Evolutionary conservation across 805 yeast genomes (phyloP).

Genomic region (Kluyveromyces starmeri): DNA sequence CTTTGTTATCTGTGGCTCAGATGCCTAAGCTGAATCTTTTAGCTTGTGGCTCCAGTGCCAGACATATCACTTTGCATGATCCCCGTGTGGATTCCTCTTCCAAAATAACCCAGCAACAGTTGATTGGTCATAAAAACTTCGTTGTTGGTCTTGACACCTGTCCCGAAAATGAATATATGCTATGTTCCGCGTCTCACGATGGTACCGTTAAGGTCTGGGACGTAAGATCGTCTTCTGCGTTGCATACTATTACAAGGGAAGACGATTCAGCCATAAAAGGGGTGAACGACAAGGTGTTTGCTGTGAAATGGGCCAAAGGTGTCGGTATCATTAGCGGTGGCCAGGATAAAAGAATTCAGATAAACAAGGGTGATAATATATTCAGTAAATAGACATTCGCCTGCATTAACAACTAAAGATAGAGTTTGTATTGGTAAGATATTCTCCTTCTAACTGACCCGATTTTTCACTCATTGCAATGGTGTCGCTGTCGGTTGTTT

Average conservation of each 20-base stretch:
- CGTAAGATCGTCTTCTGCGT: slow-evolving; percentile 70
- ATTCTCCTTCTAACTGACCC: no score
- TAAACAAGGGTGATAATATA: slow-evolving; percentile 44
- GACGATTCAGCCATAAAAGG: slow-evolving; percentile 35
- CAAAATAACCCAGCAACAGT: slow-evolving; percentile 58
- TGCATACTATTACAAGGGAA: slow-evolving; percentile 78
- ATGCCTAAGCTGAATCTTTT: slow-evolving; percentile 60
- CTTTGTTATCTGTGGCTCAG: slow-evolving; percentile 67
- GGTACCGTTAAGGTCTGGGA: slow-evolving; percentile 96
- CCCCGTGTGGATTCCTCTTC: slow-evolving; percentile 61
- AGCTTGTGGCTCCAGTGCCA: slow-evolving; percentile 95
- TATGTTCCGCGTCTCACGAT: slow-evolving; percentile 91
- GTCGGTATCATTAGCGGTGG: slow-evolving; percentile 91
- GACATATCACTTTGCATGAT: slow-evolving; percentile 90
- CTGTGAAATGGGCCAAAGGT: slow-evolving; percentile 71
- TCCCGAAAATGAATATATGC: slow-evolving; percentile 72
- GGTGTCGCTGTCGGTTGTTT: no score
- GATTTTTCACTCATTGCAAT: no score
- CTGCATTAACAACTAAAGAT: no score
- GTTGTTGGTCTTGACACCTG: slow-evolving; percentile 70
- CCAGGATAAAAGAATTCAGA: slow-evolving; percentile 85
- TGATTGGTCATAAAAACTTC: slow-evolving; percentile 85
- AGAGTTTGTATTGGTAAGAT: no score
- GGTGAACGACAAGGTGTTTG: slow-evolving; percentile 62
- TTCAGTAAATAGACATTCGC: slow-evolving; percentile 17